phyloP scores from a whole-genome alignment of 2,329 filamentous ascomycete species.

The Colletotrichum navitas region DNA sequence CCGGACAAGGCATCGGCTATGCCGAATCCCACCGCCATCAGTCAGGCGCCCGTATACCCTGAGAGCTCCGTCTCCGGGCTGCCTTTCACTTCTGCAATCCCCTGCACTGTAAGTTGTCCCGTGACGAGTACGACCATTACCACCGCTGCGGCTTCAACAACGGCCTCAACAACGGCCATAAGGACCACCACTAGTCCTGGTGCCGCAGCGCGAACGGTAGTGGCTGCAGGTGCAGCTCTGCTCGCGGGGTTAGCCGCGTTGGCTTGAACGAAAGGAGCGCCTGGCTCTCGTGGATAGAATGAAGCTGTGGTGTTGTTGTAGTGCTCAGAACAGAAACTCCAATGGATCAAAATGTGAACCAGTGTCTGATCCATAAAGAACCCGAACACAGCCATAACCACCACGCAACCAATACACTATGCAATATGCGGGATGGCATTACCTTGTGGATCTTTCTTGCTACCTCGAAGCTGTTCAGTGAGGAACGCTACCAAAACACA shows the following conservation, averaged over 20 bases:
- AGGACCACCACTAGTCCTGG: constrained; percentile 45
- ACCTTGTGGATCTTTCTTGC: not conserved
- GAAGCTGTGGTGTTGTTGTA: not conserved
- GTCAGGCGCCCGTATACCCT: constrained; percentile 52
- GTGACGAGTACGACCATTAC: constrained; percentile 47
- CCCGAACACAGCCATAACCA: not conserved
- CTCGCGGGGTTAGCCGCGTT: constrained; percentile 33
- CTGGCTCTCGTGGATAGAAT: not conserved
- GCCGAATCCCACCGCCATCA: constrained; percentile 54
- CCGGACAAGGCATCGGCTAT: constrained; percentile 52
- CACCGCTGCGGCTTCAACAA: constrained; percentile 43
- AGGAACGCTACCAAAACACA: not conserved
- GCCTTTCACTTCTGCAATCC: constrained; percentile 58
- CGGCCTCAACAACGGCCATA: constrained; percentile 45
- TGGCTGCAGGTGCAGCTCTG: constrained; percentile 23
- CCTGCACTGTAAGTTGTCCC: constrained; percentile 57
- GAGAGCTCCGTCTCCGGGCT: constrained; percentile 44
- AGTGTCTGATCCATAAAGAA: too few relatives aligned
- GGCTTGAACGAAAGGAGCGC: not conserved
- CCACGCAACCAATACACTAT: not conserved
- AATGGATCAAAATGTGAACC: not conserved
- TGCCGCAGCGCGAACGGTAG: constrained; percentile 26
- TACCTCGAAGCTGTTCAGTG: not conserved
- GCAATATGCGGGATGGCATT: not conserved
- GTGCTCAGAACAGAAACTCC: not conserved